These are phyloP conservation scores for Entelexis sorbosivorans DNA, from an alignment of 1,139 yeast species.

Conservation along the genomic window DNA sequence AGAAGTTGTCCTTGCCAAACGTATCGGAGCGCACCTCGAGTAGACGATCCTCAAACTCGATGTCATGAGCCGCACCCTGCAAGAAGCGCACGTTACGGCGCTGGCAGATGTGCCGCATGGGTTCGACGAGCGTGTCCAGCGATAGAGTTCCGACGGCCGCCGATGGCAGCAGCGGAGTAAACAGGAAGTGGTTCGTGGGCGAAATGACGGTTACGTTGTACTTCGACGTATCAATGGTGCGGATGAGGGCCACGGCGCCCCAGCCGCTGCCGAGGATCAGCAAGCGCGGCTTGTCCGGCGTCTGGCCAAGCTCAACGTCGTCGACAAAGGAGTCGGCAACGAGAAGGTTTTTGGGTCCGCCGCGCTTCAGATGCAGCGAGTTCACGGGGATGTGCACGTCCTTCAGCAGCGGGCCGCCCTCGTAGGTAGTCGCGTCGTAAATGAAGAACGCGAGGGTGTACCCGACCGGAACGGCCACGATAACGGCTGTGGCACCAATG, in stretches of 20 bases:
- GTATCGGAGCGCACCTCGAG: slow-evolving; percentile 40
- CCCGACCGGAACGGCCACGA: slow-evolving; percentile 28
- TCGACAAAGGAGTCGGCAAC: slow-evolving; percentile 44
- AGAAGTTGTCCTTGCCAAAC: slow-evolving; percentile 33
- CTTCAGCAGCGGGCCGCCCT: slow-evolving; percentile 32
- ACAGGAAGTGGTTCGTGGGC: slow-evolving; percentile 87
- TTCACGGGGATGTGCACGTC: slow-evolving; percentile 38
- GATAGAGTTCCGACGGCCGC: slow-evolving; percentile 92
- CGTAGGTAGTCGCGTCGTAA: slow-evolving; percentile 52
- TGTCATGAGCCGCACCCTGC: slow-evolving; percentile 45
- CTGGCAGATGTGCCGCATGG: slow-evolving; percentile 64
- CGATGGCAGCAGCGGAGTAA: slow-evolving; percentile 87
- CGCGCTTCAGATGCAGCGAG: slow-evolving; percentile 45
- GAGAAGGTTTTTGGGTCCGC: slow-evolving; percentile 60
- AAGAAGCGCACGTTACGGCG: slow-evolving; percentile 45
- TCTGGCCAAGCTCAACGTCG: slow-evolving; percentile 39
- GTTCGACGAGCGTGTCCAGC: slow-evolving; percentile 78
- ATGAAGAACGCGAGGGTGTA: slow-evolving; percentile 36
- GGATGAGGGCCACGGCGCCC: slow-evolving; percentile 65
- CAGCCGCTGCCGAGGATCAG: slow-evolving; percentile 90
- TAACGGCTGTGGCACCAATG: slow-evolving; percentile 8
- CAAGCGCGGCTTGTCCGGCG: slow-evolving; percentile 61
- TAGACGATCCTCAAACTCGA: slow-evolving; percentile 42
- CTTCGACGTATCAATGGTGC: slow-evolving; percentile 71
- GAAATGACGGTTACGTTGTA: slow-evolving; percentile 85